Conservation (phyloP, 2,329 filamentous ascomycete genomes). For the Gliomastix tumulicola region DNA sequence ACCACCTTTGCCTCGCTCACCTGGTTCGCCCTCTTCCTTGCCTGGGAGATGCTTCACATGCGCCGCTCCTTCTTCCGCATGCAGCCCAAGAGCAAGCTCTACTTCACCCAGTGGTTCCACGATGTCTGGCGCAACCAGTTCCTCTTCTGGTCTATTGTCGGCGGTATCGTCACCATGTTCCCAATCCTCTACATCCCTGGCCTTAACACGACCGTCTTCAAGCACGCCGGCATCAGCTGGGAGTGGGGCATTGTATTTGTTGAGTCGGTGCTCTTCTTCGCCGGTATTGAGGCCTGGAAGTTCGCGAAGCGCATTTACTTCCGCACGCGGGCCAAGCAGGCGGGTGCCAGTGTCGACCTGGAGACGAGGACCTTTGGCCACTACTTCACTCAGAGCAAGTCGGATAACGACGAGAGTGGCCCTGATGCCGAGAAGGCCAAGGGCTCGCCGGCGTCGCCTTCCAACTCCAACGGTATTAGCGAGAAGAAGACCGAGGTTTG, state of each 20-base stretch:
- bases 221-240: slow-evolving; percentile 54
- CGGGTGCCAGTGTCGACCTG: slow-evolving; percentile 4
- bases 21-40: slow-evolving; percentile 70
- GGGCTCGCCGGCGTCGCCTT: no score
- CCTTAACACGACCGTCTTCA: slow-evolving; percentile 52
- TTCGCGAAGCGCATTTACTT: slow-evolving; percentile 43
- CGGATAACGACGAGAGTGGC: slow-evolving; percentile 3
- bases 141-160: slow-evolving; percentile 56
- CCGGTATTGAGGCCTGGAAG: slow-evolving; percentile 53
- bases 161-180: slow-evolving; percentile 41
- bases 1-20: slow-evolving; percentile 70
- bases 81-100: slow-evolving; percentile 53
- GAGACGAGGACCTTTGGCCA: slow-evolving; percentile 7
- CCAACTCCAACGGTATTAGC: no score
- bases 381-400: slow-evolving; percentile 3
- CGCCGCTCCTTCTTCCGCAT: slow-evolving; percentile 70
- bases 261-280: slow-evolving; percentile 46
- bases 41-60: slow-evolving; percentile 72
- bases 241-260: slow-evolving; percentile 57
- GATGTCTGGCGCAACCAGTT: slow-evolving; percentile 69
- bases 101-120: slow-evolving; percentile 59
- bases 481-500: no score
- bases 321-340: slow-evolving; percentile 14
- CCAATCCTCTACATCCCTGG: slow-evolving; percentile 51
- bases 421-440: no score